Conservation (phyloP, 306 rosid genomes). For the Cucumis melo region DNA sequence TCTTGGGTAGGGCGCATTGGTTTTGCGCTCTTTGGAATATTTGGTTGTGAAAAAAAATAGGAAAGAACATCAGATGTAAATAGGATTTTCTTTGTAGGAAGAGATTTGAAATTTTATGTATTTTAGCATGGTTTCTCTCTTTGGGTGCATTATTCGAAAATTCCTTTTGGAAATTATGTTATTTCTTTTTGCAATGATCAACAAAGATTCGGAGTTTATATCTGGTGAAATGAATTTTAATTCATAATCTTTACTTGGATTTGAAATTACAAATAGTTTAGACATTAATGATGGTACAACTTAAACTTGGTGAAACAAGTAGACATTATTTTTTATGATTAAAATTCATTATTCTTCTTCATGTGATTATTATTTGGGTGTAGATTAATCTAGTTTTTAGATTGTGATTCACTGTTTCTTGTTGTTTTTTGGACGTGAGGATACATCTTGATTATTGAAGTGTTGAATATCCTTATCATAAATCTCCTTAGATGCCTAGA, state of each 20-base stretch:
- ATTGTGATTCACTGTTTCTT: no score
- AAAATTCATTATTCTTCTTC: background rate
- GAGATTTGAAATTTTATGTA: background rate
- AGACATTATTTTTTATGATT: background rate
- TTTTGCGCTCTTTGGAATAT: background rate
- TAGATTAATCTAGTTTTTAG: no score
- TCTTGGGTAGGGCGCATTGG: background rate
- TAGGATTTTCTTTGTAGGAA: background rate
- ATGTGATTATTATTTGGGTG: no score
- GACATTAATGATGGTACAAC: background rate
- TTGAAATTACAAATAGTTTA: no score
- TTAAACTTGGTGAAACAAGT: background rate
- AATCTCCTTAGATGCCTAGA: no score
- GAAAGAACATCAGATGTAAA: background rate
- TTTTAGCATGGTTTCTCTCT: background rate
- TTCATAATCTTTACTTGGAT: background rate
- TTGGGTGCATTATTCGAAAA: background rate
- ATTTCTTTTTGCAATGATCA: background rate
- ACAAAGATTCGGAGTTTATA: background rate
- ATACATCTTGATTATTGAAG: no score
- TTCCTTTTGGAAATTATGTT: background rate
- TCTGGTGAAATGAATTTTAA: background rate
- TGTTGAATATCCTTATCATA: no score
- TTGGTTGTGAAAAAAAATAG: background rate
- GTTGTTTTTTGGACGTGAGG: no score